Percentiles rank a stretch among this genome's conserved stretches.
Conservation (phyloP, 768 basidiomycete species). For the Mrakia frigida region DNA sequence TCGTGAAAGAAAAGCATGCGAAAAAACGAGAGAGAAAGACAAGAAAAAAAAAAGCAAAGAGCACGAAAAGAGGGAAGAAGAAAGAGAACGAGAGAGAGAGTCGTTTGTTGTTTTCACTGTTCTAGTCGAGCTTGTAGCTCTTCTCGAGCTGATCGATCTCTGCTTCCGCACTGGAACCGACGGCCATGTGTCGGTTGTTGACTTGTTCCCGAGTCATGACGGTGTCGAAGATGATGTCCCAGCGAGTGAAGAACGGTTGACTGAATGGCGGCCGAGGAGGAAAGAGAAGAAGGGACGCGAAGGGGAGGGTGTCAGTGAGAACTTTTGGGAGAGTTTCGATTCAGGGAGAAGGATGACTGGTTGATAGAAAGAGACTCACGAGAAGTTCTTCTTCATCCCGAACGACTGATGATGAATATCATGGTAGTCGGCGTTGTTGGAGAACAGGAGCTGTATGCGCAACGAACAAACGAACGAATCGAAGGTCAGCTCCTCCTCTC, state of each 20-base stretch:
- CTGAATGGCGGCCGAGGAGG: not conserved
- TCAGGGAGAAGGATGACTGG: too few species aligned
- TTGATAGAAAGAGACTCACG: slow-evolving; percentile 44
- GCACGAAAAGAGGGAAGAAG: not conserved
- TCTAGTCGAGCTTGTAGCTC: slow-evolving; percentile 31
- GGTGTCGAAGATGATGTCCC: slow-evolving; percentile 81
- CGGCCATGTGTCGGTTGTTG: slow-evolving; percentile 24
- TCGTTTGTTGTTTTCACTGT: too few species aligned
- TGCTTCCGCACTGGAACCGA: not conserved
- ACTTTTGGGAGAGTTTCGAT: too few species aligned
- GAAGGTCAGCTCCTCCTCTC: not conserved
- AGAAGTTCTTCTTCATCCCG: slow-evolving; percentile 96
- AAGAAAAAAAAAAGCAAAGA: not conserved
- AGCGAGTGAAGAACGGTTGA: slow-evolving; percentile 56
- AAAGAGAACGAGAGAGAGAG: not conserved
- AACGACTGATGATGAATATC: slow-evolving; percentile 93
- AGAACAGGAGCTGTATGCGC: slow-evolving; percentile 61
- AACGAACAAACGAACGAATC: not conserved
- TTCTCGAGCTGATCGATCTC: slow-evolving; percentile 28
- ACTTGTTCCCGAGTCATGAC: slow-evolving; percentile 49
- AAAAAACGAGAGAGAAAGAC: not conserved
- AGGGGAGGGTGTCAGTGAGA: not conserved
- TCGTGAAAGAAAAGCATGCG: not conserved
- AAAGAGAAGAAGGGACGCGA: not conserved
- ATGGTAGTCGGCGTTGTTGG: slow-evolving; percentile 93